Conservation (phyloP, 805 yeast genomes). For the Kodamaea laetipori region DNA sequence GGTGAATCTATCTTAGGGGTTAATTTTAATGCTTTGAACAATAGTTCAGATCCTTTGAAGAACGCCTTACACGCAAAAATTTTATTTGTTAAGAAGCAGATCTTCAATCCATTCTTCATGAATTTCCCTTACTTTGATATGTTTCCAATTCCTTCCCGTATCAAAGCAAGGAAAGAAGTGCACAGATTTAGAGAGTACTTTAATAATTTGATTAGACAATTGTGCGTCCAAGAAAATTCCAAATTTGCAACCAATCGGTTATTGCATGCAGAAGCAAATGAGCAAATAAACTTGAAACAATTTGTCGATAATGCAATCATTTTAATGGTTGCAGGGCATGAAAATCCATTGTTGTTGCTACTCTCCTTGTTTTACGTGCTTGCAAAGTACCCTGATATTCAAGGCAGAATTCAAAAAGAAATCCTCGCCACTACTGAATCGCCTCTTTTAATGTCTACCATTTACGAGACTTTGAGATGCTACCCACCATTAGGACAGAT, state of each 20-base stretch:
- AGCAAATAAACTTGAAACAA: conserved; percentile 45
- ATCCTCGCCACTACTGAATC: conserved; percentile 6
- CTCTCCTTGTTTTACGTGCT: conserved; percentile 49
- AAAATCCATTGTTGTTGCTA: conserved; percentile 57
- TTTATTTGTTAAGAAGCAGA: conserved; percentile 50
- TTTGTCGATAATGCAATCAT: conserved; percentile 57
- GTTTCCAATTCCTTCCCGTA: conserved; percentile 51
- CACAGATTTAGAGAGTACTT: conserved; percentile 40
- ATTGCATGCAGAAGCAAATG: conserved; percentile 39
- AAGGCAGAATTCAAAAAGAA: conserved; percentile 30
- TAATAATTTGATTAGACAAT: conserved; percentile 32
- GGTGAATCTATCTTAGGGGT: conserved; percentile 54
- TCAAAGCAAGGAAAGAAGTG: conserved; percentile 46
- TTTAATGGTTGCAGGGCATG: conserved; percentile 63
- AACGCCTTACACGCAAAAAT: conserved; percentile 42
- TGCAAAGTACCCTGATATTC: conserved; percentile 43
- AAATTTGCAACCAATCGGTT: conserved; percentile 43
- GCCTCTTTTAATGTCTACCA: conserved; percentile 35
- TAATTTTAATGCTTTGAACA: conserved; percentile 42
- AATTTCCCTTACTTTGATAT: conserved; percentile 57
- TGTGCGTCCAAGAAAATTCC: conserved; percentile 17
- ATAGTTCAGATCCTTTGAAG: conserved; percentile 15
- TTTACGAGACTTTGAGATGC: conserved; percentile 51
- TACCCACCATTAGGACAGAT: conserved; percentile 61
- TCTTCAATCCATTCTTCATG: conserved; percentile 55